Percentiles rank a stretch among this genome's conserved stretches.
Conservation (phyloP, 2,329 filamentous ascomycete genomes). For the Cladobotryum protrusum region DNA sequence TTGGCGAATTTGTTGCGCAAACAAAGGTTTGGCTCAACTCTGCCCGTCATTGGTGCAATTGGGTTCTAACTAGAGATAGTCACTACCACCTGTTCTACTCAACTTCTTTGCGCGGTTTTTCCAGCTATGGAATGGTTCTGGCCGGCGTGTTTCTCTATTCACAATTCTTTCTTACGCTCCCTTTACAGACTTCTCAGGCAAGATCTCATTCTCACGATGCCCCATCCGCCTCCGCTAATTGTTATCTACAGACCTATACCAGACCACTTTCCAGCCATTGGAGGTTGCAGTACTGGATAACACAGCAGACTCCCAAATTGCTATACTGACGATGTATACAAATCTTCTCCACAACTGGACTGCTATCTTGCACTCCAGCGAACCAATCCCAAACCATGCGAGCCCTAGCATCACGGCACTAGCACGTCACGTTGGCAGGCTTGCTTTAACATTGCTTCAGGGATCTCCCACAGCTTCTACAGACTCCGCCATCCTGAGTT, state of each 20-base stretch:
- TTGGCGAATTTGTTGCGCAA: slow-evolving; percentile 49
- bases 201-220: slow-evolving; percentile 2
- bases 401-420: slow-evolving; percentile 36
- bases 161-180: slow-evolving; percentile 52
- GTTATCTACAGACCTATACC: slow-evolving; percentile 40
- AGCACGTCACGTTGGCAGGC: slow-evolving; percentile 44
- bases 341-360: slow-evolving; percentile 58
- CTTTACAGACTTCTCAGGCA: slow-evolving; percentile 51
- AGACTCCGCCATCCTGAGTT: slow-evolving; percentile 57
- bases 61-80: slow-evolving; percentile 24
- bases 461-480: slow-evolving; percentile 36
- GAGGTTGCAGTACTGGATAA: slow-evolving; percentile 47
- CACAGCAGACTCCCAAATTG: slow-evolving; percentile 45
- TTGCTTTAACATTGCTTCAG: slow-evolving; percentile 57
- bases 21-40: slow-evolving; percentile 42
- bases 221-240: neutral
- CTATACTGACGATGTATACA: slow-evolving; percentile 62
- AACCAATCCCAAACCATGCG: slow-evolving; percentile 29
- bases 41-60: neutral
- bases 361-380: slow-evolving; percentile 35
- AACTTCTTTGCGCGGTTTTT: slow-evolving; percentile 49
- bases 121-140: slow-evolving; percentile 54
- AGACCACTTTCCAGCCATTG: slow-evolving; percentile 43
- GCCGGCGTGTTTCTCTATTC: slow-evolving; percentile 48
- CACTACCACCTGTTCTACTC: slow-evolving; percentile 43